Conservation (phyloP, 1,284 basidiomycete species). For the Austroboletus novae-zelandiae region DNA sequence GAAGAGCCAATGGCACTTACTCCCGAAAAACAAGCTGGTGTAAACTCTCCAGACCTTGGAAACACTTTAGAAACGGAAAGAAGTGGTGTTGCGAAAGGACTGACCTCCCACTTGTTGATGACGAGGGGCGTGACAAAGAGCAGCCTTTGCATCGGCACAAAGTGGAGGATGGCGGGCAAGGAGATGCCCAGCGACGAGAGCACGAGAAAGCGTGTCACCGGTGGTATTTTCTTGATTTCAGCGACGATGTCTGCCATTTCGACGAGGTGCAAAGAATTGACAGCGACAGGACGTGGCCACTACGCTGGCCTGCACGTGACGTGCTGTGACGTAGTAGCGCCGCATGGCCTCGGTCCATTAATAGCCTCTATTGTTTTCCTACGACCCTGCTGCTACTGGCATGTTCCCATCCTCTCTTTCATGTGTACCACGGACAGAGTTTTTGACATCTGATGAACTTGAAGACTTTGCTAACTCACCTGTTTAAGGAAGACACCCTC, state of each 20-base stretch:
- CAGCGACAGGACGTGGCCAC: neutral
- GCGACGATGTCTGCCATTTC: conserved; percentile 38
- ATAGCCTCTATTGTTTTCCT: neutral
- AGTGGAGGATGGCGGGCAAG: conserved; percentile 54
- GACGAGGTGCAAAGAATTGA: neutral
- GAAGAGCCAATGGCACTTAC: conserved; percentile 38
- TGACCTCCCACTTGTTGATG: conserved; percentile 51
- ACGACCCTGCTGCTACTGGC: neutral
- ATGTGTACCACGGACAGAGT: conserved; percentile 9
- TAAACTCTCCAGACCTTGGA: conserved; percentile 73
- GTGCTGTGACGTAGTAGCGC: neutral
- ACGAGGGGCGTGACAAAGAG: conserved; percentile 56
- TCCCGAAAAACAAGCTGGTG: conserved; percentile 77
- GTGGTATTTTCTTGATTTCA: conserved; percentile 80
- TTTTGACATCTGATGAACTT: conserved; percentile 14
- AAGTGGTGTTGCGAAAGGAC: conserved; percentile 18
- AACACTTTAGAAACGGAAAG: neutral
- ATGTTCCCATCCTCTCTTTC: neutral
- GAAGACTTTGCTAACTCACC: conserved; percentile 3
- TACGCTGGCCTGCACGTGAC: conserved; percentile 10
- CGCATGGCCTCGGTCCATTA: neutral
- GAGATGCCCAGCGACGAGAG: conserved; percentile 63
- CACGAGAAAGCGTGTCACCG: conserved; percentile 76
- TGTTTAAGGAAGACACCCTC: conserved; percentile 9
- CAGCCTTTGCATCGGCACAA: conserved; percentile 56